Base-by-base conservation (phyloP, 169 alveolate genomes). In the Eimeria necatrix region DNA sequence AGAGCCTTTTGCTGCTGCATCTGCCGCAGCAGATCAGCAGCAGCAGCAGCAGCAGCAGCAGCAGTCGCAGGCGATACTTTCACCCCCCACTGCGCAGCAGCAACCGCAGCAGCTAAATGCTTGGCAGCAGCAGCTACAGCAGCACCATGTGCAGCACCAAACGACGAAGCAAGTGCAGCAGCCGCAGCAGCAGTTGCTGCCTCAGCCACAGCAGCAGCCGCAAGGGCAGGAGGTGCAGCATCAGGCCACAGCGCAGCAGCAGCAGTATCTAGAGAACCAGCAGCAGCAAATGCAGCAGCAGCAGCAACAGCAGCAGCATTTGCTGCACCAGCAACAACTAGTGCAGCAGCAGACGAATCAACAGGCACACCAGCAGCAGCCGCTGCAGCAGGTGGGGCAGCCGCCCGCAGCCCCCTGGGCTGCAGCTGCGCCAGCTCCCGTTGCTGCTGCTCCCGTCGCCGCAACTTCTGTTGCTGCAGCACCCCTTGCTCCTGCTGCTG, bases 31-130 rank as follows among this genome's bases (percentile, higher is more conserved):
- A 60, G 64, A 76, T 16, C 61, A 48, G 26, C 84, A 73, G 56
- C 84, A 73, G 84, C 53, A 5, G 84, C 84, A 26, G 84, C 84
- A 26, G 59, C 84, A 73, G 84, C 85, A 74, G 85, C 85, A 74
- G 61, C 87, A 76, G 46, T 60, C 10, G 20, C 64, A 14, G 61
- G 61, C 20, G 46, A 46, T 41, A 60, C 68, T 41, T 41, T 32
- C 81, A 5, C 16, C 41, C 22, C 53, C 81, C 9, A n/a, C n/a
- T n/a, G 48, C 56, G 68, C 68, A 53, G 64, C 7, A 41, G 46
- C 64, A 24, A 53, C 81, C 24, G 81, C 81, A 71, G 81, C 81
- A 71, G 52, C 52, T 52, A 24, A 53, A 48, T 20, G 46, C 87
- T 4, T 76, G 87, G 87, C 87, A 76, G 64, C 87, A 46, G 87